Base-by-base conservation (phyloP, 805 yeast species). In the Metschnikowia aberdeeniae region DNA sequence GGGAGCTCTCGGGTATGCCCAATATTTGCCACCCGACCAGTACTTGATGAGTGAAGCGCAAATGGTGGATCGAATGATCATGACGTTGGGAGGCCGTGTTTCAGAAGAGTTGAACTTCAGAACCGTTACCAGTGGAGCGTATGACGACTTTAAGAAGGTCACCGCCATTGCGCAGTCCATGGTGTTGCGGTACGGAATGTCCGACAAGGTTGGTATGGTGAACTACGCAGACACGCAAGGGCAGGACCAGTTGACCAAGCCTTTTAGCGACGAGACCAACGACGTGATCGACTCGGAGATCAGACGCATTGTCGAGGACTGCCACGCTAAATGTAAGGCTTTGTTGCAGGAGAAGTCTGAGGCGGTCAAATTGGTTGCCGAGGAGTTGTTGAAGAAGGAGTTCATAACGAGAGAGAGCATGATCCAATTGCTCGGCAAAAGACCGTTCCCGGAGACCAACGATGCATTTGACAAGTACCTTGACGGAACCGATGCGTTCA, bases 1-100 rank as follows among this genome's bases (percentile, higher is more conserved):
- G 64, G 96, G 96, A 41, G 96, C 96, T 11, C 72, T 89, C 45
- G 97, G 97, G n/a, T 89, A 90, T 63, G 97, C 97, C 3, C 97
- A 90, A 66, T 87, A 89, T 60, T 73, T 90, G 51, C 97, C 97
- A 13, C 87, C 89, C 26, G 97, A 90, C 64, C 85, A 84, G 57
- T 87, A 86, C 53, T 75, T 89, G 56, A 76, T 86, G 45, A 78
- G 89, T 27, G 81, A 82, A 38, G 83, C 84, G 58, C 93, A 90
- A 61, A 79, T 86, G 57, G 65, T 67, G 54, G 92, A 90, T 64
- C 75, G 95, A 53, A 89, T 90, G 89, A 81, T 86, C n/a, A 90
- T 90, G 92, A 83, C 96, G 0, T 68, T 90, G 29, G 97, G 96
- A 48, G 97, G 97, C 8, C 75, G 97, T 57, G 95, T 88, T 3